A percentile compares a stretch with the other conserved stretches of the same genome.
phyloP scores from a whole-genome alignment of 164 flowering plant genomes.

The Santalum album region DNA sequence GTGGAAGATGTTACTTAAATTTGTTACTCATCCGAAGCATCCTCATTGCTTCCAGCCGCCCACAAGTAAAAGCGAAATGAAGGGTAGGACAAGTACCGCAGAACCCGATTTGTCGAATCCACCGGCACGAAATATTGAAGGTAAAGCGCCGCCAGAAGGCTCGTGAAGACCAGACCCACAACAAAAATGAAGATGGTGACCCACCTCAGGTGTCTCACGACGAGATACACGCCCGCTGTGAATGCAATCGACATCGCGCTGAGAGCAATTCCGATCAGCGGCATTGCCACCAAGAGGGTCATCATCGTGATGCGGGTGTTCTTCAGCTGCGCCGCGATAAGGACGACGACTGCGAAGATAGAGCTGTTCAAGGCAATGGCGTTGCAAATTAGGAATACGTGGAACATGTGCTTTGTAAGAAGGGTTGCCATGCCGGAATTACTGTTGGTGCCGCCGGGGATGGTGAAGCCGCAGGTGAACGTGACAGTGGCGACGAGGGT shows the following conservation, averaged over 20 bases:
- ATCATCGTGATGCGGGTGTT: background rate
- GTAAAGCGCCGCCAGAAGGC: background rate
- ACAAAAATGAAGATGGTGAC: slow-evolving; percentile 7
- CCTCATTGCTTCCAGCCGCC: slow-evolving; percentile 5
- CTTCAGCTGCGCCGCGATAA: slow-evolving; percentile 13
- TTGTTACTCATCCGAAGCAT: background rate
- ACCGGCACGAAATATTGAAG: slow-evolving; percentile 14
- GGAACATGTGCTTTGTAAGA: slow-evolving; percentile 9
- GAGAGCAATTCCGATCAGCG: slow-evolving; percentile 16
- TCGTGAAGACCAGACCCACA: slow-evolving; percentile 10
- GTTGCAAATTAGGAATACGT: slow-evolving; percentile 14
- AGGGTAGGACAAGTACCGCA: slow-evolving; percentile 8
- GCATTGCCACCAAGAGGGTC: slow-evolving; percentile 12
- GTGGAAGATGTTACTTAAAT: too few species aligned
- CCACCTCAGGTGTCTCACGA: slow-evolving; percentile 14
- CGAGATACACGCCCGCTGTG: slow-evolving; percentile 16
- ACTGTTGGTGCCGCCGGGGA: slow-evolving; percentile 19
- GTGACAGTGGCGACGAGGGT: slow-evolving; percentile 18
- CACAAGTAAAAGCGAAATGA: slow-evolving; percentile 16
- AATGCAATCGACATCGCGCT: slow-evolving; percentile 22
- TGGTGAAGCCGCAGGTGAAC: slow-evolving; percentile 19
- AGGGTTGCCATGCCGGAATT: slow-evolving; percentile 15
- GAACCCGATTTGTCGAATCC: slow-evolving; percentile 1
- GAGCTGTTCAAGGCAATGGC: slow-evolving; percentile 15
- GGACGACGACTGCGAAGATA: slow-evolving; percentile 9